Evolutionary conservation across 2,329 filamentous ascomycete genomes (phyloP).

Genomic region (Pyrenochaeta sp.): DNA sequence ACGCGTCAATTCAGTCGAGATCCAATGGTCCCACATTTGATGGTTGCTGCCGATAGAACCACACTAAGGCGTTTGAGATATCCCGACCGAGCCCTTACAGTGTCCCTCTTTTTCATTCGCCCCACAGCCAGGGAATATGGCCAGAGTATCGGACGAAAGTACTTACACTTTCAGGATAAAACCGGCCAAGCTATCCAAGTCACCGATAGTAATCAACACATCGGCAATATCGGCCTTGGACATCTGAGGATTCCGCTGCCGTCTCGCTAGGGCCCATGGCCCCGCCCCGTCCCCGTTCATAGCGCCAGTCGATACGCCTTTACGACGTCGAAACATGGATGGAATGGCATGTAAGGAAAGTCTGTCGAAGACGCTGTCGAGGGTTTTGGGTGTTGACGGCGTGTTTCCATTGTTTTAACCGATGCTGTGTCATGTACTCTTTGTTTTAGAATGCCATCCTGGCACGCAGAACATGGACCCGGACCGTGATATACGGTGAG

Average conservation of each 20-base stretch:
- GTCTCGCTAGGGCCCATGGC: slow-evolving; percentile 5
- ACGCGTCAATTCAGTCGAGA: too few relatives aligned
- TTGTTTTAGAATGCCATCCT: too few relatives aligned
- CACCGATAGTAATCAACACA: not conserved
- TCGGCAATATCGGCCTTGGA: slow-evolving; percentile 9
- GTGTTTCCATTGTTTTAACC: not conserved
- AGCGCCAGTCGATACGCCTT: not conserved
- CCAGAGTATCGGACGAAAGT: too few relatives aligned
- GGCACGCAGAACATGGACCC: too few relatives aligned
- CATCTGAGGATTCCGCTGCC: slow-evolving; percentile 4
- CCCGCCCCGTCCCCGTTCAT: slow-evolving; percentile 14
- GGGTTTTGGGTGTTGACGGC: not conserved
- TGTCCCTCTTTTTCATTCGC: too few relatives aligned
- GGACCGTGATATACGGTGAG: not conserved
- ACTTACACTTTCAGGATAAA: too few relatives aligned
- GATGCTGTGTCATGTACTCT: not conserved
- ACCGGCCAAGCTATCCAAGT: not conserved
- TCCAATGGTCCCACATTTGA: too few relatives aligned
- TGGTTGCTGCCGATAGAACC: too few relatives aligned
- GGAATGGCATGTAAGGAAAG: slow-evolving; percentile 4
- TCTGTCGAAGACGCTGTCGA: slow-evolving; percentile 1
- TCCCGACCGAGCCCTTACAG: too few relatives aligned
- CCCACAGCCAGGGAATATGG: too few relatives aligned
- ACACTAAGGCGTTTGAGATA: too few relatives aligned
- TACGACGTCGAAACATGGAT: slow-evolving; percentile 3